Evolutionary conservation across 2,329 filamentous ascomycete genomes (phyloP).

Genomic region (Tolypocladium sp.): DNA sequence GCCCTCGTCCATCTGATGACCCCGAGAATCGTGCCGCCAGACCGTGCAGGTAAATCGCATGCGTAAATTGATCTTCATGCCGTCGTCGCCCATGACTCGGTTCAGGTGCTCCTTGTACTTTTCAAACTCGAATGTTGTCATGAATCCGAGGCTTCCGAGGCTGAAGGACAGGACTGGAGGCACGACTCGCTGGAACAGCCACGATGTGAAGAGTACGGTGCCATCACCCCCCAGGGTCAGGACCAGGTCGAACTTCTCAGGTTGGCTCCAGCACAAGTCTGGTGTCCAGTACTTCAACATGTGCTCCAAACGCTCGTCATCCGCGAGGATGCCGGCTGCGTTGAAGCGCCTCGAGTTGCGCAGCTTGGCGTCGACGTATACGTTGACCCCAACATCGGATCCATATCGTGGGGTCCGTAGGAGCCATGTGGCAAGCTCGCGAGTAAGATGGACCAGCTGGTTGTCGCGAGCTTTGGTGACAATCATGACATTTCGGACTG

Average conservation of each 20-base stretch:
- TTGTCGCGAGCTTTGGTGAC: constrained; percentile 97
- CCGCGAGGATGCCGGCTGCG: constrained; percentile 58
- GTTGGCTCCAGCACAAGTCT: constrained; percentile 86
- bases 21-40: constrained; percentile 59
- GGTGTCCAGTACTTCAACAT: constrained; percentile 97
- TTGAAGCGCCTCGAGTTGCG: constrained; percentile 83
- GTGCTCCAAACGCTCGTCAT: constrained; percentile 65
- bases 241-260: constrained; percentile 93
- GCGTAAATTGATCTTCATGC: constrained; percentile 94
- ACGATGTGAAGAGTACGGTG: constrained; percentile 80
- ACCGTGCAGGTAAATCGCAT: constrained; percentile 99
- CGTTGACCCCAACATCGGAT: constrained; percentile 82
- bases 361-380: constrained; percentile 96
- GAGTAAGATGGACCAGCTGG: constrained; percentile 77
- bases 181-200: constrained; percentile 86
- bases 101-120: constrained; percentile 81
- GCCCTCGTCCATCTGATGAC: constrained; percentile 67
- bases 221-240: constrained; percentile 80
- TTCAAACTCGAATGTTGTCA: constrained; percentile 81
- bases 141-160: constrained; percentile 76
- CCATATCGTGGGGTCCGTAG: constrained; percentile 84
- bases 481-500: constrained; percentile 93
- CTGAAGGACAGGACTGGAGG: constrained; percentile 80
- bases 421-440: constrained; percentile 81
- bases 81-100: constrained; percentile 83